A percentile compares a stretch with the other conserved stretches of the same genome.
Conservation (phyloP, 2,329 filamentous ascomycete species). For the Eutypa lata region DNA sequence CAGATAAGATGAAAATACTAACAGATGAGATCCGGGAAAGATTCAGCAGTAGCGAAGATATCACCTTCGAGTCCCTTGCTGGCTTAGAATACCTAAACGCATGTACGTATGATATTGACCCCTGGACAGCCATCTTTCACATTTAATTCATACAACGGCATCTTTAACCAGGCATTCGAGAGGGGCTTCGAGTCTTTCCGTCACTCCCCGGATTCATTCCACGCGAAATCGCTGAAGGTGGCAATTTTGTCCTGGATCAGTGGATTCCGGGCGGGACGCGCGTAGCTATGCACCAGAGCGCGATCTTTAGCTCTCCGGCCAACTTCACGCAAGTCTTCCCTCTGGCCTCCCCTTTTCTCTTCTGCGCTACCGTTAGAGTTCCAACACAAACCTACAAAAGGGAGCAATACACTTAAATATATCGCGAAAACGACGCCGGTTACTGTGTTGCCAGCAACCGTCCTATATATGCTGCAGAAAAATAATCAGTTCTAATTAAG, state of each 20-base stretch:
- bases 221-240: slow-evolving; percentile 21
- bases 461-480: no score
- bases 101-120: slow-evolving; percentile 4
- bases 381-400: no score
- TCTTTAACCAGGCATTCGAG: slow-evolving; percentile 10
- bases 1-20: background rate
- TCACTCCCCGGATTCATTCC: slow-evolving; percentile 17
- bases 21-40: background rate
- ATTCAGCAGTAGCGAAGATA: slow-evolving; percentile 4
- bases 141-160: no score
- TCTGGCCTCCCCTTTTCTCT: no score
- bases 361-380: no score
- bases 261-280: slow-evolving; percentile 16
- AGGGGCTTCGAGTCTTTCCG: slow-evolving; percentile 22
- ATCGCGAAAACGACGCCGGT: no score
- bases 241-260: slow-evolving; percentile 12
- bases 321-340: slow-evolving; percentile 1
- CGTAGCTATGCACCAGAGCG: slow-evolving; percentile 15
- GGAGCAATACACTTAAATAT: no score
- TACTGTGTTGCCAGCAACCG: no score
- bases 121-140: background rate
- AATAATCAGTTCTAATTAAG: background rate
- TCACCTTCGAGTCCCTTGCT: slow-evolving; percentile 19
- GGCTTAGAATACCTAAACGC: slow-evolving; percentile 24
- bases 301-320: slow-evolving; percentile 10